Base-by-base conservation (phyloP, 2,329 filamentous ascomycete species). In the Diaporthe batatas region DNA sequence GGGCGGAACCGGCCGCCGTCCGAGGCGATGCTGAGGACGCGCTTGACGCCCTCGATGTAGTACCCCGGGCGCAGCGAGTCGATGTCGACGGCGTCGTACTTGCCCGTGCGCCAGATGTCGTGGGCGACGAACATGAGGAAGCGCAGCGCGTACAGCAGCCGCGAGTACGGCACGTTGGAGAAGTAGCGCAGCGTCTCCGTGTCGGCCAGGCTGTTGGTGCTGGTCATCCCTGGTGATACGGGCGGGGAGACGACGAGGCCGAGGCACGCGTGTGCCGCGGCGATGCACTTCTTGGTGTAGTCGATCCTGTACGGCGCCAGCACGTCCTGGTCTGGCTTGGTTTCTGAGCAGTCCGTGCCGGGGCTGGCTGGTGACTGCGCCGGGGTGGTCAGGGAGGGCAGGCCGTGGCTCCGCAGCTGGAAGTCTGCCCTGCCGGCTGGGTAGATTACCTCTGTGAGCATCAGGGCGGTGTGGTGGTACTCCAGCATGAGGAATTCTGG, bases 401-500 rank as follows among this genome's bases (percentile, higher is more conserved):
- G 55, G 2, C 73, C 65, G 29, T 69, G 65, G 32, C 65, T 72
- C 14, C 73, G 70, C 1, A 21, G 18, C 10, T 65, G 29, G 51
- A 74, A 72, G 51, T 72, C 65, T 18, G 70, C 65, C 36, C 29
- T 32, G 8, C 73, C 73, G 18, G 73, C 70, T 2, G 73, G 73
- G 25, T 72, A 72, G 29, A 72, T 64, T 65, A 72, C 49, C 58
- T 74, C 73, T 8, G 64, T 70, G 55, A 74, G 55, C 8, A 74
- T n/a, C 11, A 74, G n/a, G 6, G 69, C 21, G 6, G 32, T 67
- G 23, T 68, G 42, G 49, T 74, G 57, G n/a, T 74, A 74, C 6
- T 74, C 73, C 14, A 74, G 44, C 73, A 74, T 74, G 39, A 74
- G 42, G 23, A 53, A 36, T 32, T 70, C 73, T 74, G 44, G 10